Percentiles rank a stretch among this genome's conserved stretches.
Conservation (phyloP, 2,329 filamentous ascomycete species). For the Trichoderma guizhouense region DNA sequence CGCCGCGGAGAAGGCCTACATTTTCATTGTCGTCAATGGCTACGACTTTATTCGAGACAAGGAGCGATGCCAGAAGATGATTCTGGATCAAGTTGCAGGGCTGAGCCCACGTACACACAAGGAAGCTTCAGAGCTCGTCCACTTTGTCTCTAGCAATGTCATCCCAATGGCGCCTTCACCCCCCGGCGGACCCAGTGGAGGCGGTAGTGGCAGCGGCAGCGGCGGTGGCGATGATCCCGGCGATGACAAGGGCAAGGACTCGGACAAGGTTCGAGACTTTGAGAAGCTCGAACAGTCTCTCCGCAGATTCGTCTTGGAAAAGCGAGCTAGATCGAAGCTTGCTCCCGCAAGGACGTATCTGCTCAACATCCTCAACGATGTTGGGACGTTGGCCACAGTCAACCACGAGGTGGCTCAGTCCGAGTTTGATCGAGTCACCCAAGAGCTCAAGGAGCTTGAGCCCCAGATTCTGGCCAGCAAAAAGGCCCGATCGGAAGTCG, state of each 20-base stretch:
- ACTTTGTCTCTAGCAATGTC: conserved; percentile 96
- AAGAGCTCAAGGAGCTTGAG: conserved; percentile 77
- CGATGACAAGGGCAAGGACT: conserved; percentile 77
- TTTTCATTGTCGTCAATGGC: conserved; percentile 98
- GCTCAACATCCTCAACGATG: conserved; percentile 84
- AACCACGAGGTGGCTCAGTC: conserved; percentile 83
- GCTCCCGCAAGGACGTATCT: conserved; percentile 95
- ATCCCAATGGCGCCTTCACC: conserved; percentile 69
- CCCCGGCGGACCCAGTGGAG: conserved; percentile 52
- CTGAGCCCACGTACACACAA: conserved; percentile 93
- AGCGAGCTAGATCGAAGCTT: conserved; percentile 90
- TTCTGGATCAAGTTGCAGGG: conserved; percentile 80
- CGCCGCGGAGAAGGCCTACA: conserved; percentile 94
- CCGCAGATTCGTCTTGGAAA: conserved; percentile 90
- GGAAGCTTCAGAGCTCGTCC: conserved; percentile 86
- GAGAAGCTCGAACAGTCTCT: conserved; percentile 84
- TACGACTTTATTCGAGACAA: conserved; percentile 94
- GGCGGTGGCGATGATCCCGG: conserved; percentile 54
- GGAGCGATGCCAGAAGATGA: conserved; percentile 84
- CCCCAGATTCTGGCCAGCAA: conserved; percentile 81
- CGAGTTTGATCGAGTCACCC: conserved; percentile 78
- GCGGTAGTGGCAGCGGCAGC: conserved; percentile 49
- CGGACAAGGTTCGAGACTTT: conserved; percentile 86
- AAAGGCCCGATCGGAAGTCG: conserved; percentile 74
- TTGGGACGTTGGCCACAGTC: conserved; percentile 76